phyloP scores from a whole-genome alignment of 139 green algal genomes.

The Coelastrella sp. region DNA sequence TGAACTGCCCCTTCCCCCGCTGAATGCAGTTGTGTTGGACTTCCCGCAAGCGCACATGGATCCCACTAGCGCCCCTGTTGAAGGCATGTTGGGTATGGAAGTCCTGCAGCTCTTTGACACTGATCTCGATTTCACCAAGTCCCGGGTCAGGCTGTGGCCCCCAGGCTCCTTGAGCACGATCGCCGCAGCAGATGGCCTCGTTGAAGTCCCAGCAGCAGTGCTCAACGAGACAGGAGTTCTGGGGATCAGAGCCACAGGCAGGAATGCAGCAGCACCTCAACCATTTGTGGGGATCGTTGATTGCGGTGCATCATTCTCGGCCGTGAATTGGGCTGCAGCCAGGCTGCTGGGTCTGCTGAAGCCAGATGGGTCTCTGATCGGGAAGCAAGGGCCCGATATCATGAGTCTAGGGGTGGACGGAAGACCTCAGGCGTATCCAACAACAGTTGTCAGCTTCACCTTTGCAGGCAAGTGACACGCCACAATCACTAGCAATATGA shows the following conservation, averaged over 20 bases:
- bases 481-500: not conserved
- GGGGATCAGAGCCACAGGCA: constrained; percentile 27
- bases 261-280: not conserved
- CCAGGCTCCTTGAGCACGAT: not conserved
- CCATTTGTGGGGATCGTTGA: constrained; percentile 44
- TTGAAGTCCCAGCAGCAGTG: constrained; percentile 33
- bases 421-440: constrained; percentile 2
- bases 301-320: constrained; percentile 43
- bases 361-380: not conserved
- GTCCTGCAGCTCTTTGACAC: constrained; percentile 46
- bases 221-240: constrained; percentile 37
- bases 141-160: constrained; percentile 18
- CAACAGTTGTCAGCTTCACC: constrained; percentile 14
- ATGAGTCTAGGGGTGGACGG: constrained; percentile 35
- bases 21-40: constrained; percentile 39
- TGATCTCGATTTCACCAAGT: constrained; percentile 18
- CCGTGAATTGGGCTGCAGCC: constrained; percentile 40
- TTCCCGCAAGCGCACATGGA: constrained; percentile 47
- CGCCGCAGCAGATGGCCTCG: not conserved
- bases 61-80: constrained; percentile 32
- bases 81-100: constrained; percentile 48
- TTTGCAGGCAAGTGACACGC: not conserved
- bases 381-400: constrained; percentile 8
- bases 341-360: constrained; percentile 33
- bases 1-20: constrained; percentile 21